Conservation (phyloP, 768 basidiomycete species). For the Rhizopogon sp. region DNA sequence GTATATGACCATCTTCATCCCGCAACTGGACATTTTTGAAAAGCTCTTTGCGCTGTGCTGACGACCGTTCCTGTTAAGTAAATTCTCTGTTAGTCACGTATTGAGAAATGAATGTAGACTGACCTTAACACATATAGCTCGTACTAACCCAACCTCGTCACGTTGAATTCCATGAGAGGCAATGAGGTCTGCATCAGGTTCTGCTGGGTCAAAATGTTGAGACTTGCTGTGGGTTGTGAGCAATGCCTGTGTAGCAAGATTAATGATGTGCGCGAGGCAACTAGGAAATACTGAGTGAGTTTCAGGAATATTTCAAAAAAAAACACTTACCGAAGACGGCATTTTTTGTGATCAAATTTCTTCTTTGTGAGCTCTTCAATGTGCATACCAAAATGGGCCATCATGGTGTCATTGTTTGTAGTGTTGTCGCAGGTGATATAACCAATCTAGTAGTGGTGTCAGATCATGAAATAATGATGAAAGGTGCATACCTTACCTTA, state of each 20-base stretch:
- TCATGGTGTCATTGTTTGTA: constrained; percentile 31
- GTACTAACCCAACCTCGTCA: constrained; percentile 19
- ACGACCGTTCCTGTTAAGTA: constrained; percentile 14
- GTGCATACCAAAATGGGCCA: constrained; percentile 1
- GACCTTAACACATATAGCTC: constrained; percentile 17
- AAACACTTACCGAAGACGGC: too few relatives aligned
- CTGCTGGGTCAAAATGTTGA: not conserved
- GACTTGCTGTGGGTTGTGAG: constrained; percentile 14
- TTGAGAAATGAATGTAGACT: too few relatives aligned
- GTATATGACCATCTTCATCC: too few relatives aligned
- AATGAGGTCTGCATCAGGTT: constrained; percentile 5
- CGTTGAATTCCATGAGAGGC: not conserved
- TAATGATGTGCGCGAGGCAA: constrained; percentile 29
- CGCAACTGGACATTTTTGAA: constrained; percentile 13
- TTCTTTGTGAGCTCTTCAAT: too few relatives aligned
- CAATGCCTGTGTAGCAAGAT: constrained; percentile 29
- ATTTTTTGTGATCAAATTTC: too few relatives aligned
- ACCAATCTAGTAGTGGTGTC: constrained; percentile 16
- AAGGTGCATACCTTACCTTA: constrained; percentile 14
- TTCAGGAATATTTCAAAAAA: too few relatives aligned
- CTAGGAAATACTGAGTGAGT: constrained; percentile 6
- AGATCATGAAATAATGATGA: not conserved
- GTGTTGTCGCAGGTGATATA: constrained; percentile 34
- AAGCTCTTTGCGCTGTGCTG: constrained; percentile 17
- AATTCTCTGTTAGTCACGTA: too few relatives aligned